phyloP scores from a whole-genome alignment of 1,139 yeast species.

The Kodamaea derodonti region DNA sequence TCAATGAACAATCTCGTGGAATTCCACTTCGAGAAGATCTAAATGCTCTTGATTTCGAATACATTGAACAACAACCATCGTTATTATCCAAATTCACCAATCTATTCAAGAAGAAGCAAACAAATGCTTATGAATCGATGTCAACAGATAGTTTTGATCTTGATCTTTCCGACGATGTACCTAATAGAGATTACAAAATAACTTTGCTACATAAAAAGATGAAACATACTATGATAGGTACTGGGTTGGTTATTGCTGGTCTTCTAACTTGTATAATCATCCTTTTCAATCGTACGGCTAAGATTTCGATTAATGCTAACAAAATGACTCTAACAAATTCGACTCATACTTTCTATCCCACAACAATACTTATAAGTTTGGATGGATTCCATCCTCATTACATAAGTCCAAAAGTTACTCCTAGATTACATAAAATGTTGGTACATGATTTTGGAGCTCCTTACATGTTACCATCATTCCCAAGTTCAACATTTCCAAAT shows the following conservation, averaged over 20 bases:
- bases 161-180: slow-evolving; percentile 5
- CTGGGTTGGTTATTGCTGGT: not conserved
- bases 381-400: slow-evolving; percentile 94
- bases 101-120: not conserved
- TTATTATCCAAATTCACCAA: not conserved
- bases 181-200: slow-evolving; percentile 27
- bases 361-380: slow-evolving; percentile 72
- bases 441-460: slow-evolving; percentile 66
- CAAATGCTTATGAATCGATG: slow-evolving; percentile 10
- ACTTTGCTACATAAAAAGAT: slow-evolving; percentile 15
- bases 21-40: slow-evolving; percentile 14
- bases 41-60: slow-evolving; percentile 23
- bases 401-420: slow-evolving; percentile 64
- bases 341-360: slow-evolving; percentile 68
- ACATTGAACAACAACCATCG: not conserved
- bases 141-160: slow-evolving; percentile 7
- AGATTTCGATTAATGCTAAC: not conserved
- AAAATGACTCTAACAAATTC: slow-evolving; percentile 49
- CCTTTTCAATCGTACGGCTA: not conserved
- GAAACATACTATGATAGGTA: slow-evolving; percentile 9
- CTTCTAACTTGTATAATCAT: not conserved
- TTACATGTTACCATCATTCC: slow-evolving; percentile 82
- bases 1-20: slow-evolving; percentile 16
- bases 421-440: slow-evolving; percentile 59
- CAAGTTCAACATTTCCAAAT: slow-evolving; percentile 86